These are phyloP conservation scores for Trypethelium eluteriae DNA, from an alignment of 495 filamentous ascomycete species.

Conservation along the genomic window DNA sequence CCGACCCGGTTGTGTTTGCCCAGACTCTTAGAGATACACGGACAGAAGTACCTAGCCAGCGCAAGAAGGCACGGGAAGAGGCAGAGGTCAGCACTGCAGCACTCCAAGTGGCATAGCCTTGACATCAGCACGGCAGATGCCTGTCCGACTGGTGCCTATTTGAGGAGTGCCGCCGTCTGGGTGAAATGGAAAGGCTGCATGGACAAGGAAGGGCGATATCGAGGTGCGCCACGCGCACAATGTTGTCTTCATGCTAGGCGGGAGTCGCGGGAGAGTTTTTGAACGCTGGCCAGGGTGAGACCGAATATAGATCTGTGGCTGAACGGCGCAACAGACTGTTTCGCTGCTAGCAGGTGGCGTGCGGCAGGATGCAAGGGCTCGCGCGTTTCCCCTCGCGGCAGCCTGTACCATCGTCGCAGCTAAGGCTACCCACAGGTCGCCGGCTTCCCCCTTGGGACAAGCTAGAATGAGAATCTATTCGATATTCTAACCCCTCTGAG, in stretches of 20 bases:
- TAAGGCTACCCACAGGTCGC: neutral
- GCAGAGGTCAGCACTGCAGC: neutral
- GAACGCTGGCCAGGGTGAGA: neutral
- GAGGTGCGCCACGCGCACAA: neutral
- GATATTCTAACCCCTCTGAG: neutral
- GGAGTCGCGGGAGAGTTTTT: neutral
- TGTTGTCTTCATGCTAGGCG: neutral
- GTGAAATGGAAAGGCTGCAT: conserved; percentile 1
- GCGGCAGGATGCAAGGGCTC: neutral
- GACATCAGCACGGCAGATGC: conserved; percentile 7
- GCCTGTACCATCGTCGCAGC: neutral
- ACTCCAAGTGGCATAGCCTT: neutral
- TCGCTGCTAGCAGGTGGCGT: neutral
- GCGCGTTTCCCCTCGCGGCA: neutral
- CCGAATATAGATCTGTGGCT: conserved; percentile 9
- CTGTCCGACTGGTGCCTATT: neutral
- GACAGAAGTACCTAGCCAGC: neutral
- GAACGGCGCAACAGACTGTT: neutral
- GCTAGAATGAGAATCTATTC: neutral
- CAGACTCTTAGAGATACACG: neutral
- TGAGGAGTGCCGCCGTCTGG: neutral
- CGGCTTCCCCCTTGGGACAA: neutral
- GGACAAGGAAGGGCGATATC: neutral
- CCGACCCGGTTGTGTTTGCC: neutral
- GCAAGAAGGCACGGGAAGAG: neutral